phyloP scores from a whole-genome alignment of 345 rosid genomes.

The Lenwebbia sp. region DNA sequence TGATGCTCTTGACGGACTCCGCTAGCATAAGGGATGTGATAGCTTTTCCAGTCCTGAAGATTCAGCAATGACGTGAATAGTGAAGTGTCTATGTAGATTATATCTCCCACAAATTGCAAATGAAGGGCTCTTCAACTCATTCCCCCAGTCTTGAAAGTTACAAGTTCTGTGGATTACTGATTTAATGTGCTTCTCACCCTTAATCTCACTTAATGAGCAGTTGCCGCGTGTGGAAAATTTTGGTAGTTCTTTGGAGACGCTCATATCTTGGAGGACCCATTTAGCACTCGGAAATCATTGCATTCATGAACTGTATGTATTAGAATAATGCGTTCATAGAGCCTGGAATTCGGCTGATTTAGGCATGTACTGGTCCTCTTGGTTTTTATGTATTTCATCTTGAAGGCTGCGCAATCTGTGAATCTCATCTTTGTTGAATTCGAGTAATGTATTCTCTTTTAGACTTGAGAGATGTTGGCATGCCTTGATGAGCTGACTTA shows the following conservation, averaged over 20 bases:
- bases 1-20: constrained; percentile 82
- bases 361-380: not conserved
- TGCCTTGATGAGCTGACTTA: not conserved
- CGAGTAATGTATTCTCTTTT: not conserved
- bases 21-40: constrained; percentile 88
- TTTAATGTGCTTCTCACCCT: not conserved
- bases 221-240: not conserved
- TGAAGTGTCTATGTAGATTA: not conserved
- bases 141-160: not conserved
- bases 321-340: not conserved
- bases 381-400: not conserved
- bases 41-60: constrained; percentile 81
- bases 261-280: not conserved
- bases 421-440: not conserved
- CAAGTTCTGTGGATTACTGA: not conserved
- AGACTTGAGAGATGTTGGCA: not conserved
- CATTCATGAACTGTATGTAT: not conserved
- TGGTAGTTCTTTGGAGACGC: not conserved
- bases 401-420: not conserved
- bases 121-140: not conserved
- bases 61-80: constrained; percentile 34
- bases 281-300: not conserved
- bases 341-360: not conserved
- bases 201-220: not conserved
- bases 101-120: not conserved